These are phyloP conservation scores for Magnolia kwangsiensis DNA, from an alignment of 164 flowering plant species.

Conservation along the genomic window DNA sequence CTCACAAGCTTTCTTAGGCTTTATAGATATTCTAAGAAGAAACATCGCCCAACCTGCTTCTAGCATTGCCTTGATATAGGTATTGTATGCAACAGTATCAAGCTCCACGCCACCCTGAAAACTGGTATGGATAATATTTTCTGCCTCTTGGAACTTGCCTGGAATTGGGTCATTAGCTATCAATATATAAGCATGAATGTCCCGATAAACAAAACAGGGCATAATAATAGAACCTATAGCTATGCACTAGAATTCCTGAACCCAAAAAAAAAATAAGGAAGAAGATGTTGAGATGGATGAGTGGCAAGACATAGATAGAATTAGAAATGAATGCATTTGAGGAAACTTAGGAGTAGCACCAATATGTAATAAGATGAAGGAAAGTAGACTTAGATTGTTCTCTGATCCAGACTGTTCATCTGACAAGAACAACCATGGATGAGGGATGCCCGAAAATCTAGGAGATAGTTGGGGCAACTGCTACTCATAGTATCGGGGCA, in stretches of 20 bases:
- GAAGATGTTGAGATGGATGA: no score
- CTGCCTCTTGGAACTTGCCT: constrained; percentile 70
- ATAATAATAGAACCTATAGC: not conserved
- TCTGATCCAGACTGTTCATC: no score
- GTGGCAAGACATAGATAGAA: no score
- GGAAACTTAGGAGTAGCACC: no score
- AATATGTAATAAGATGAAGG: no score
- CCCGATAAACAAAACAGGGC: not conserved
- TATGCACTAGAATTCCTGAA: not conserved
- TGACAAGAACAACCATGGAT: no score
- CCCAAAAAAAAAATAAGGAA: not conserved
- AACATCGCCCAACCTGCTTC: constrained; percentile 59
- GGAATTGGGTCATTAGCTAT: constrained; percentile 7
- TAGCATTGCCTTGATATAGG: constrained; percentile 84
- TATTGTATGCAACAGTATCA: constrained; percentile 87
- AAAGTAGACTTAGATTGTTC: no score
- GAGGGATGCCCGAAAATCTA: no score
- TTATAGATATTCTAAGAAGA: not conserved
- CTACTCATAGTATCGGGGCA: no score
- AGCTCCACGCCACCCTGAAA: constrained; percentile 47
- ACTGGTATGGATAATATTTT: constrained; percentile 41
- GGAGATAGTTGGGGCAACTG: no score
- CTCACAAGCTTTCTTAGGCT: not conserved
- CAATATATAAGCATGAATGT: not conserved
- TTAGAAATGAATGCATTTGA: no score